Base-by-base conservation (phyloP, 2,329 filamentous ascomycete species). In the Penicillium sp. region DNA sequence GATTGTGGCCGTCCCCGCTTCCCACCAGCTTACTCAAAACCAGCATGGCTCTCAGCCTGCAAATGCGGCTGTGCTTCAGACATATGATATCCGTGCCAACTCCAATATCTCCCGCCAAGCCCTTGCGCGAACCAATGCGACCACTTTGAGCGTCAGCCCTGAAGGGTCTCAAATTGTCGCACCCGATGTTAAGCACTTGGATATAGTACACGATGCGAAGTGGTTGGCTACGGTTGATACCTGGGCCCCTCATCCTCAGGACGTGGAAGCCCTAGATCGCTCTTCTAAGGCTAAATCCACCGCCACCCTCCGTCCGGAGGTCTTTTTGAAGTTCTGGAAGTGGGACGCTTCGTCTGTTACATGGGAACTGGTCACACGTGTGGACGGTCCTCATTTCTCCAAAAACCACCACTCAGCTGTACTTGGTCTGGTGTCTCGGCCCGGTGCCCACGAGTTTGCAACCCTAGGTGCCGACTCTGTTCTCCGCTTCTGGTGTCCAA, bases 151-250 rank as follows among this genome's bases (percentile, higher is more conserved):
- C 67, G 81, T 89, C 41, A 89, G 88, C 8, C 88, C 87, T 15
- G 87, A 89, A 63, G 86, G 89, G 6, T 82, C 85, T 51, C 82
- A 84, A 5, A 85, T 97, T 50, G 82, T 85, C 15, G 90, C 96
- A 65, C 93, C 94, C 0, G 85, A 89, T 60, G 84, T 96, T 47
- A 88, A 85, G 7, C 84, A 89, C 56, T 79, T 97, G 50, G 84
- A 87, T 43, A 86, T 94, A 65, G 93, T 90, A 43, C 79, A 83
- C 50, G 89, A 97, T 69, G 93, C 93, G 19, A 83, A 86, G 63
- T 97, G 93, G 93, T 83, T 99, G 57, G 93, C 89, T 5, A 97
- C 91, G 1, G 84, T 96, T 1, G 94, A 99, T 71, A 90, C 93
- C 69, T 99, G 94, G 94, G 82, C 84, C 51, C 92, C 92, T 1